phyloP scores from a whole-genome alignment of 1,139 yeast species.

The Waltiozyma sp. region DNA sequence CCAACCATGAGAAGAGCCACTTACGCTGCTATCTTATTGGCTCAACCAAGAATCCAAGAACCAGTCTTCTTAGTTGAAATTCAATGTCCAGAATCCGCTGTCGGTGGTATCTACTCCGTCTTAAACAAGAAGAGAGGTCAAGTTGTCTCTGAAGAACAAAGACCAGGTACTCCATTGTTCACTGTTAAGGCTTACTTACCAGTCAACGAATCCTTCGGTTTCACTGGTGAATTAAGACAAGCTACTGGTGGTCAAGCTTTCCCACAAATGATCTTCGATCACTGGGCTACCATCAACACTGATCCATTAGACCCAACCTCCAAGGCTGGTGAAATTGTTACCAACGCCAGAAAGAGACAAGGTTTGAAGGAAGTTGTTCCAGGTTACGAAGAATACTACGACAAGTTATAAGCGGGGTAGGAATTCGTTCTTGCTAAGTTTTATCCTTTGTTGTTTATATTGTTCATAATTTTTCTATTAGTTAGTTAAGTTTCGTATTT shows the following conservation, averaged over 20 bases:
- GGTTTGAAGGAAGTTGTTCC: conserved; percentile 97
- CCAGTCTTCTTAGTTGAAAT: conserved; percentile 99
- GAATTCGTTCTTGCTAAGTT: conserved; percentile 1
- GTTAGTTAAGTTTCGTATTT: neutral
- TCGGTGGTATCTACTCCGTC: conserved; percentile 99
- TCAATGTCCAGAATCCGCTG: conserved; percentile 98
- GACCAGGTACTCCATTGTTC: conserved; percentile 99
- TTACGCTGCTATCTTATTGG: conserved; percentile 95
- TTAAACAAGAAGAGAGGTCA: conserved; percentile 99
- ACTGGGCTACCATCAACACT: conserved; percentile 87
- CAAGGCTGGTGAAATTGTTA: conserved; percentile 92
- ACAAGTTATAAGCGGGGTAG: conserved; percentile 60
- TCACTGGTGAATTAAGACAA: conserved; percentile 98
- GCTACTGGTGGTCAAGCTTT: conserved; percentile 99
- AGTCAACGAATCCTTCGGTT: conserved; percentile 99
- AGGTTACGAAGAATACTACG: conserved; percentile 99
- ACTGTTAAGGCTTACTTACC: conserved; percentile 99
- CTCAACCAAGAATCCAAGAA: conserved; percentile 98
- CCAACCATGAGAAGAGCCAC: conserved; percentile 99
- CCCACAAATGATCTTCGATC: conserved; percentile 99
- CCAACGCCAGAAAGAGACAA: conserved; percentile 88
- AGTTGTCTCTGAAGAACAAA: conserved; percentile 97
- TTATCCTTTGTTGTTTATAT: conserved; percentile 4
- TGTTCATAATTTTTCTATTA: neutral
- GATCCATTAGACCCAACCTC: conserved; percentile 86